Base-by-base conservation (phyloP, 345 rosid species). In the Brassica incana region DNA sequence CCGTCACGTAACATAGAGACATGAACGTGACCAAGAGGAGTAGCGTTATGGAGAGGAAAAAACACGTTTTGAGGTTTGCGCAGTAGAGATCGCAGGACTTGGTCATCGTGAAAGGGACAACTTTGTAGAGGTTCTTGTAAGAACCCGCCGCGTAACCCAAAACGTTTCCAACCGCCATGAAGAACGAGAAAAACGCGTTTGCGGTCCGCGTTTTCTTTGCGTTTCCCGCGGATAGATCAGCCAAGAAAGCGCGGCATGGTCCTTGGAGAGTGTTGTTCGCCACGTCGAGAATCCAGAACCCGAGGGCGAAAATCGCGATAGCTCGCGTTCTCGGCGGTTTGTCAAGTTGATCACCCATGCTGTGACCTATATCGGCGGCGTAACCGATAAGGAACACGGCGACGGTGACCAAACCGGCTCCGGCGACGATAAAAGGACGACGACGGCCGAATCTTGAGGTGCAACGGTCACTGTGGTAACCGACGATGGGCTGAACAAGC, bases 91-190 rank as follows among this genome's bases (percentile, higher is more conserved):
- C 93, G 60, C 99, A 95, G 0, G 95, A 90, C 12, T 48, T 73
- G 0, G 99, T 87, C 72, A 74, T 75, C 0, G 99, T 84, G 85
- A 95, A 95, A 0, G 99, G 95, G 5, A 89, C 72, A 3, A 87
- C 1, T 15, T 80, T 83, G 84, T 90, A 82, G 10, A 95, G 84
- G 52, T 79, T 74, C 14, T 81, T 71, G 82, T 88, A 84, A 40
- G 94, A 87, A 0, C 99, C 99, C 2, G 92, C 90, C 33, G 90
- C 96, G 81, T 71, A 95, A 2, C 98, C 99, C 1, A 90, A 88
- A 12, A 93, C 89, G 75, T 90, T 91, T 4, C 99, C 98, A 3
- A 95, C 85, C 27, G 97, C 97, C 97, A 92, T 95, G 85, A 95
- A 95, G 77, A 92, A 92, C 4, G 99, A 88, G 76, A 78, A 95